Conservation (phyloP, 1,284 basidiomycete genomes). For the Ceratobasidium sp. region DNA sequence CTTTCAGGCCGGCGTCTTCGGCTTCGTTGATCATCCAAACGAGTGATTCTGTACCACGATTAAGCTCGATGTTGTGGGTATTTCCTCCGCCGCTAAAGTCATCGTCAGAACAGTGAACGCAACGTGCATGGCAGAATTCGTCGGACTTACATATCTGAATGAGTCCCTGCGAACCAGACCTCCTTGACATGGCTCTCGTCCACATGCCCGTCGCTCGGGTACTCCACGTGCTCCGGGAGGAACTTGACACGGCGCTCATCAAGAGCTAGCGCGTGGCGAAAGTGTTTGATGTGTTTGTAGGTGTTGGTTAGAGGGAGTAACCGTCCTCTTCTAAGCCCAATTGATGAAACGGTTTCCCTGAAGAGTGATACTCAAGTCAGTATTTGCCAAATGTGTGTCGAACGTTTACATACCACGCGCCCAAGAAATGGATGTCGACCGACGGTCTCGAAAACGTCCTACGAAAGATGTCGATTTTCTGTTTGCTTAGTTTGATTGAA, state of each 20-base stretch:
- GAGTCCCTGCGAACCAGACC: constrained; percentile 56
- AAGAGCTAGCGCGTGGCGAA: constrained; percentile 60
- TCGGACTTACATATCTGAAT: constrained; percentile 55
- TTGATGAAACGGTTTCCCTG: constrained; percentile 61
- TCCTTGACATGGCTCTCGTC: constrained; percentile 50
- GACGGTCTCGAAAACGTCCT: constrained; percentile 55
- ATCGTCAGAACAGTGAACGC: not conserved
- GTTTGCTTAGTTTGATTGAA: not conserved
- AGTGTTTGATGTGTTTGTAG: constrained; percentile 53
- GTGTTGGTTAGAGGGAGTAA: constrained; percentile 51
- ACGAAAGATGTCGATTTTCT: constrained; percentile 54
- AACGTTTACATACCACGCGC: constrained; percentile 53
- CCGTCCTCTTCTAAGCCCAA: constrained; percentile 53
- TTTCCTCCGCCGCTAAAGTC: constrained; percentile 49
- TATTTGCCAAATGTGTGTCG: no score
- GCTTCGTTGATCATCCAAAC: constrained; percentile 51
- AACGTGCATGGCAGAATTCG: not conserved
- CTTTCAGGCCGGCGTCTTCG: not conserved
- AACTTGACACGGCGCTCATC: constrained; percentile 60
- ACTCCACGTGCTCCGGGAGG: constrained; percentile 55
- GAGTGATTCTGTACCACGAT: constrained; percentile 42
- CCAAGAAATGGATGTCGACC: constrained; percentile 56
- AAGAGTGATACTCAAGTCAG: not conserved
- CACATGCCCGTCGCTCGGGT: constrained; percentile 29
- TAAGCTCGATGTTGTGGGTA: constrained; percentile 44